phyloP scores from a whole-genome alignment of 108 stramenopile species.

The Schizochytrium sp. region DNA sequence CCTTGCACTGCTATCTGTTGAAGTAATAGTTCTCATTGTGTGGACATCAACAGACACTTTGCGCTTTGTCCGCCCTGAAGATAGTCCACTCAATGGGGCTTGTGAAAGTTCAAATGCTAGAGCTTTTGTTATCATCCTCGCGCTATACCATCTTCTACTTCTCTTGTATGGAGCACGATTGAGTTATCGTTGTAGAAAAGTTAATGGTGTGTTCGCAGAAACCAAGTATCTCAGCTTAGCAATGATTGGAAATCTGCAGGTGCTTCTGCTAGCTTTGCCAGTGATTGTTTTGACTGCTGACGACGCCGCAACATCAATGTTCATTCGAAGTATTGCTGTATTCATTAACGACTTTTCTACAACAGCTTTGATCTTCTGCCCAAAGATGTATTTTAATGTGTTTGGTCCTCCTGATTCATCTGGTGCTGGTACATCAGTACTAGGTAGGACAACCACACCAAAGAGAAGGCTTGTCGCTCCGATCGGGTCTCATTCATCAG shows the following conservation, averaged over 20 bases:
- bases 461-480: too few relatives aligned
- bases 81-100: neutral
- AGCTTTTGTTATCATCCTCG: neutral
- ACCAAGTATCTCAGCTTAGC: constrained; percentile 32
- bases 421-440: neutral
- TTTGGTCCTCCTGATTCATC: neutral
- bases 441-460: neutral
- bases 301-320: neutral
- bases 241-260: constrained; percentile 42
- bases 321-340: neutral
- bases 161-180: constrained; percentile 25
- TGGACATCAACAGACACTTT: neutral
- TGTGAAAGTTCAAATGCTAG: neutral
- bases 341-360: constrained; percentile 37
- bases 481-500: too few relatives aligned
- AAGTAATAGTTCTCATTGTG: neutral
- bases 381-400: constrained; percentile 31
- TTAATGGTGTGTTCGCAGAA: neutral
- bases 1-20: neutral
- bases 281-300: constrained; percentile 6
- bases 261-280: constrained; percentile 27
- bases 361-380: neutral
- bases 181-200: constrained; percentile 21
- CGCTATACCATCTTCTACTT: neutral
- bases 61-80: neutral